Evolutionary conservation across 192 early-diverging fungal genomes (phyloP), one percentile per base, ranked within the genome.

Genomic region (Entomortierella beljakovae): DNA sequence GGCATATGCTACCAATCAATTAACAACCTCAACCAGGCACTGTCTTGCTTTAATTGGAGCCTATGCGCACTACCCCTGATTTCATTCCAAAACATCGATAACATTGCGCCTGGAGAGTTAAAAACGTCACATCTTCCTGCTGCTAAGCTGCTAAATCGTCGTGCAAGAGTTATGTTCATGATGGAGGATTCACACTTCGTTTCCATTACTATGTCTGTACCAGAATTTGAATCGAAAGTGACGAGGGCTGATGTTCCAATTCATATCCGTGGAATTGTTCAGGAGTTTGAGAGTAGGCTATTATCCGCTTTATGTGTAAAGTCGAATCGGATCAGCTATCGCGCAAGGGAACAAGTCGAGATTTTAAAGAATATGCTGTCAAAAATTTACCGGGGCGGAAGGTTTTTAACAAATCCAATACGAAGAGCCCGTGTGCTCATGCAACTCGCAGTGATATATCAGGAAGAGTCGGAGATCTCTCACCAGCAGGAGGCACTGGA

Each of bases 381-480:
- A 6, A 38, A 54, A 34, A 23, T 55, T 3, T 79, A 69, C 54
- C 34, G 50, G 1, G 75, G 75, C 7, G 68, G 73, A 0, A 25
- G 48, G 23, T 23, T 35, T 15, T 43, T 77, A 5, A 50, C 25
- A 3, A 69, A 68, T 54, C 82, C 82, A 1, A 57, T 84, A 22
- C 64, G 82, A 26, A 51, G 80, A 23, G 82, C 82, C 3, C 75
- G 77, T 33, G 56, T 77, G 15, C 53, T 84, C 28, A 42, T 81
- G 25, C 64, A 79, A 42, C 56, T 80, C 49, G 66, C 66, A 3
- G 62, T 66, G 26, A 23, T 73, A 16, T 57, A 67, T 37, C 64
- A 69, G 37, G 42, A 5, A 16, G 51, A 28, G 9, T 20, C 63
- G 25, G 56, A 65, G 6, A 20, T 51, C 32, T 28, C 26, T 18